Base-by-base conservation (phyloP, 495 filamentous ascomycete genomes). In the Talaromyces wortmannii region DNA sequence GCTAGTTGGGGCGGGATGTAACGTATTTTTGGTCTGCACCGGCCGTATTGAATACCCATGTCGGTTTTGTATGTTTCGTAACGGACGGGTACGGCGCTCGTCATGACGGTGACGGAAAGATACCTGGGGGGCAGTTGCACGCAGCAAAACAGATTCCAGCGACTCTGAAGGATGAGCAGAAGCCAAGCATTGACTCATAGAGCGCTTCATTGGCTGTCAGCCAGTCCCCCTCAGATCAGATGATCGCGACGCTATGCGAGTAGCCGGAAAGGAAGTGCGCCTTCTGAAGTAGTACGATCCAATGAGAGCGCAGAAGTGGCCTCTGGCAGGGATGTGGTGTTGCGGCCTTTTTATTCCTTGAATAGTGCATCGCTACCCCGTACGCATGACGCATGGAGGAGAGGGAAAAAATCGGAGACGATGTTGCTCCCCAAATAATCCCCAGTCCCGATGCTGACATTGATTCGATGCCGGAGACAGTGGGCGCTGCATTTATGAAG, bases 241-340 rank as follows among this genome's bases (percentile, higher is more conserved):
- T 88, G 85, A 88, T 74, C 72, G 73, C 67, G 74, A 78, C 62
- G 60, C 67, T 69, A 87, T 87, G 85, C 85, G 82, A 79, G 71
- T 67, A 74, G 66, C 63, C 62, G 46, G 59, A 54, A 50, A 45
- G 36, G 40, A 40, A 42, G 23, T 16, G 45, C 40, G 40, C 40
- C 31, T 16, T n/a, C 23, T 23, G 30, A 7, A 53, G 15, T 23
- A 15, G 16, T 6, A 53, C 7, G 29, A 17, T 46, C 52, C 52
- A 53, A 53, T 53, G 36, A 46, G 52, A 46, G 44, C 16, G 18
- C 12, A 31, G 40, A 53, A 46, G 43, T 53, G 52, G 7, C 52
- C 32, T 18, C 29, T 46, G 15, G 45, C 42, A 46, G 4, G 15
- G 52, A 8, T 23, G 45, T 46, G 30, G 8, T 40, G 36, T 13